These are phyloP conservation scores for Salix viminalis DNA, from an alignment of 345 rosid genomes.

Conservation along the genomic window DNA sequence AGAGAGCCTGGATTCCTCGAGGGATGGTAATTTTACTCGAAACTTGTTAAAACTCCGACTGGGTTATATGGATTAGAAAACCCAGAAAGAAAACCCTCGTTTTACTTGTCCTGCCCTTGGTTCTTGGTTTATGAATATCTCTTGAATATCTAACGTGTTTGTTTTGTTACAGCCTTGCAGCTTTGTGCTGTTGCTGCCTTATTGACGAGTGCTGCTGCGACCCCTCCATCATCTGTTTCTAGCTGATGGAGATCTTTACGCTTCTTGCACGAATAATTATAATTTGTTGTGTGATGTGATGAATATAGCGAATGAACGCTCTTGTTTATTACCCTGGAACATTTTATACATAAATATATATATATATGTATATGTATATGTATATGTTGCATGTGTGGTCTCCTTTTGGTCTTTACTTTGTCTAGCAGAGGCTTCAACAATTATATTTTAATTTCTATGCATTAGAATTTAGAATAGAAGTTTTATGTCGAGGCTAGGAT, in stretches of 20 bases:
- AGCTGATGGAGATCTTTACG: neutral
- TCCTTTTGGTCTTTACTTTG: neutral
- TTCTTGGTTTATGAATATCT: neutral
- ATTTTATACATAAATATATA: no score
- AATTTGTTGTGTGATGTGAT: neutral
- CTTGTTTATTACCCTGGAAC: no score
- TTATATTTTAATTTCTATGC: no score
- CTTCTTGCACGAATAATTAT: neutral
- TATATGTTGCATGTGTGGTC: neutral
- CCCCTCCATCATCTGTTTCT: slow-evolving; percentile 43
- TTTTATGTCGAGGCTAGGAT: no score
- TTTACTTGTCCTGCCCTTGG: neutral
- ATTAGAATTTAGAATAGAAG: no score
- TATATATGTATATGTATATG: no score
- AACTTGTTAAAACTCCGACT: neutral
- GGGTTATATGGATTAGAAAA: neutral
- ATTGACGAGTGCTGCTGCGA: slow-evolving; percentile 75
- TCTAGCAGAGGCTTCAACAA: neutral
- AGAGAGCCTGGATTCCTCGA: slow-evolving; percentile 38
- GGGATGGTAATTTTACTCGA: slow-evolving; percentile 31
- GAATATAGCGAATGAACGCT: neutral
- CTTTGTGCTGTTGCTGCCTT: slow-evolving; percentile 67
- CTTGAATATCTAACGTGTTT: neutral
- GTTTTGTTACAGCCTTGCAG: slow-evolving; percentile 44
- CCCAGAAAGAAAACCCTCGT: neutral